These are phyloP conservation scores for Neurospora crassa DNA, from an alignment of 2,329 filamentous ascomycete genomes.

Conservation along the genomic window DNA sequence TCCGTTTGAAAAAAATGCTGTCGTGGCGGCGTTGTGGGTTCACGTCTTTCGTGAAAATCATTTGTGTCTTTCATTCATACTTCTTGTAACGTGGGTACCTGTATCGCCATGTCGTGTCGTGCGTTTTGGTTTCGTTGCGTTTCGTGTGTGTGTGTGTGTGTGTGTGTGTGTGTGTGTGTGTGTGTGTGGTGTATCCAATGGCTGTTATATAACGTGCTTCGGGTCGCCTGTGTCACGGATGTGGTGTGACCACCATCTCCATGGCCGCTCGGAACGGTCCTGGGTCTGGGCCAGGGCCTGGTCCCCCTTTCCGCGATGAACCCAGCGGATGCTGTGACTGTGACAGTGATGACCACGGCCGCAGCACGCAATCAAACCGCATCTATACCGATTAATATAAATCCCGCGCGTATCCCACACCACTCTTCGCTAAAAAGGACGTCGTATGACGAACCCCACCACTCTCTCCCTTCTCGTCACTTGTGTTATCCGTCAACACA, in stretches of 20 bases:
- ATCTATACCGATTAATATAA: background rate
- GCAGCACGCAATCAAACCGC: background rate
- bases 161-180: background rate
- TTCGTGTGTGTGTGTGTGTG: background rate
- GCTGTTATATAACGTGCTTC: background rate
- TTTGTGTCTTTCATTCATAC: background rate
- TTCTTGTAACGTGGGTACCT: background rate
- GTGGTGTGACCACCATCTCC: background rate
- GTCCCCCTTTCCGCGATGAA: background rate
- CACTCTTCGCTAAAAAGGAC: background rate
- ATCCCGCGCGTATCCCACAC: background rate
- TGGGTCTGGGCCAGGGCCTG: background rate
- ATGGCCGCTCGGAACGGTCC: background rate
- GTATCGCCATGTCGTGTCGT: background rate
- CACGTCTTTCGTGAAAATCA: background rate
- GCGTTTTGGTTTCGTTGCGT: background rate
- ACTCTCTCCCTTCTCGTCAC: background rate
- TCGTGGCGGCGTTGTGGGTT: background rate
- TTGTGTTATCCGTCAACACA: background rate
- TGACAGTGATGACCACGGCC: background rate
- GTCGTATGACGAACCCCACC: background rate
- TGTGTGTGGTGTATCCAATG: background rate
- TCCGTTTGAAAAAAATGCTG: too few relatives aligned
- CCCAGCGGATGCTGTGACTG: background rate
- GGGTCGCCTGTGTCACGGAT: background rate